Evolutionary conservation across 495 filamentous ascomycete species (phyloP), one percentile per base, ranked within the genome.

Genomic region (Paragyromitra xinjiangensis): DNA sequence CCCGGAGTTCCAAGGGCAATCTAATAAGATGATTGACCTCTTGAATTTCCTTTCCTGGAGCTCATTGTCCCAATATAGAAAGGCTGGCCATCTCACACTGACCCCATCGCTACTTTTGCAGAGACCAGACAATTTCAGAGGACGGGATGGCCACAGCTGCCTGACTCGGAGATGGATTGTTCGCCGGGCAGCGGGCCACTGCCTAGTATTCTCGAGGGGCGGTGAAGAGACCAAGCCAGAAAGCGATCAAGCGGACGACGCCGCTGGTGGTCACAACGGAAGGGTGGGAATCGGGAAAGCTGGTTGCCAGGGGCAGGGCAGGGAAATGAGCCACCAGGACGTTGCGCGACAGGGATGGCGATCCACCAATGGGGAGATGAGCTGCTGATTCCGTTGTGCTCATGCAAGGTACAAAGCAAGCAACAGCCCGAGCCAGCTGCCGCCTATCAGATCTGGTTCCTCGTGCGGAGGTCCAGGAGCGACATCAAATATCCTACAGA

Each of bases 311-410:
- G 74, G 74, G 68, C 56, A 70, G 40, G 29, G 48, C 16, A 69
- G 61, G 69, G 74, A 77, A 77, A 77, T 77, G 74, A 77, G 74
- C 69, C 62, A 53, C 55, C 59, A 59, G 56, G 55, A 69, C 71
- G 71, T 74, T 74, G 64, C 42, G 29, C 51, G 64, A 73, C 68
- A 66, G 44, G 74, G 74, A 59, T 76, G 29, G 22, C 61, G n/a
- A 16, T 61, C 74, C 29, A 66, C 74, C 69, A 67, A 77, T 66
- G 48, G 70, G 61, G 62, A 77, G 61, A 73, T 73, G 61, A 77
- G 69, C 61, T 76, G 73, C 73, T 59, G 59, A 58, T 71, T 65
- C 67, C 67, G 48, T 50, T 73, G 71, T 61, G 24, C 48, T 65
- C 69, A 72, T 77, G 74, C 74, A 77, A 77, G 74, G 74, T 66